Evolutionary conservation across 345 rosid species (phyloP), one percentile per base, ranked within the genome.

Genomic region (Acer saccharum): DNA sequence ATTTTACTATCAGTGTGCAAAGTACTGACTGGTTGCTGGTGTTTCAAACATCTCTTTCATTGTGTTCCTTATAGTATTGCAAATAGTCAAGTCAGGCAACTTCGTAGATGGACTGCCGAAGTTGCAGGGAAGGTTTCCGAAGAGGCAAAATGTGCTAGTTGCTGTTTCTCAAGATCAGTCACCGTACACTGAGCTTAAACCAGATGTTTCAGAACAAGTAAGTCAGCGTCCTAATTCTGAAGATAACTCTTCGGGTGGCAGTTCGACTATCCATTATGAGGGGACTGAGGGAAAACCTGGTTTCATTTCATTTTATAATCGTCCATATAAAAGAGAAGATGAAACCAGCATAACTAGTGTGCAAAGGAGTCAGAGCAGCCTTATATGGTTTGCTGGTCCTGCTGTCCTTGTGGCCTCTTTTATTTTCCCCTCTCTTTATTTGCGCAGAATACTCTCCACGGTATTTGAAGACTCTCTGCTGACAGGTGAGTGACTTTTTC

Each of bases 391-490:
- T 82, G 48, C 88, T 39, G 98, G 97, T 82, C 99, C 99, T 63
- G 87, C 93, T 35, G 92, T 92, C 84, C 92, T 95, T 69, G 99
- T 95, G 57, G 88, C 95, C 41, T 95, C 99, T 73, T 95, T 95
- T 84, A 86, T 94, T 82, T 79, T 95, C 77, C 98, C 99, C 29
- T 92, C 98, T 2, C 85, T 95, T 69, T 93, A 91, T 86, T 83
- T 95, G 76, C 87, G 99, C 68, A 83, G 78, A 73, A 84, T 95
- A 66, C 88, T 95, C 73, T 93, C 97, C n/a, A 81, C 89, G 32
- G 82, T 93, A 72, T 95, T 93, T 71, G 99, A 92, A 87, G 99
- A 95, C 86, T 95, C 97, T 74, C 84, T 95, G 78, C 87, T 92
- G 84, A 93, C 99, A 87, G 99, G 98, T 93, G 58, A 76, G 48